A percentile compares a stretch with the other conserved stretches of the same genome.
Evolutionary conservation across 1,284 basidiomycete genomes (phyloP).

Genomic region (Trichosporon sp.): DNA sequence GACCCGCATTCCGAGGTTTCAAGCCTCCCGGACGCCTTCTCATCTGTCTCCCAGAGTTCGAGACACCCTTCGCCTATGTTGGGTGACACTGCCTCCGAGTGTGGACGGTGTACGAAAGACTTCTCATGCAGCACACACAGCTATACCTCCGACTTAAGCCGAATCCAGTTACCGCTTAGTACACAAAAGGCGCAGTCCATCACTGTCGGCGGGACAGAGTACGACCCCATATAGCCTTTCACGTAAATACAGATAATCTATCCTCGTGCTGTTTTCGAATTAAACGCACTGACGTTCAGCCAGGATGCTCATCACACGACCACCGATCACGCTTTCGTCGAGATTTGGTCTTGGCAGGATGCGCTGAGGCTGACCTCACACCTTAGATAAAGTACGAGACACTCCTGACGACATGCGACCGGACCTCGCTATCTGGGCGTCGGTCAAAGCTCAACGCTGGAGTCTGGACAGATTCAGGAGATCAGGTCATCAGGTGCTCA

Average conservation of each 20-base stretch:
- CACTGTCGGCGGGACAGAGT: background rate
- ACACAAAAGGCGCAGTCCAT: background rate
- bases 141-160: background rate
- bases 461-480: background rate
- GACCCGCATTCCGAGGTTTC: background rate
- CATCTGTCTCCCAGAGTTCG: background rate
- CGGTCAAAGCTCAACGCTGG: background rate
- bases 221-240: background rate
- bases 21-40: slow-evolving; percentile 4
- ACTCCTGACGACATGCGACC: background rate
- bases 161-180: background rate
- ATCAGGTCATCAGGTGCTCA: background rate
- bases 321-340: background rate
- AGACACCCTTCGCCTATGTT: background rate
- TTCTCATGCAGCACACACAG: background rate
- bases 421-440: background rate
- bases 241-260: background rate
- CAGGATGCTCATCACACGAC: background rate
- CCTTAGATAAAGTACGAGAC: background rate
- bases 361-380: background rate
- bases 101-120: background rate
- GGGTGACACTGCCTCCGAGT: background rate
- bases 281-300: background rate
- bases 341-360: background rate
- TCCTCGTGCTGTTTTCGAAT: background rate